Percentiles rank a stretch among this genome's conserved stretches.
Conservation (phyloP, 1,284 basidiomycete species). For the Lentinula novae-zelandiae region DNA sequence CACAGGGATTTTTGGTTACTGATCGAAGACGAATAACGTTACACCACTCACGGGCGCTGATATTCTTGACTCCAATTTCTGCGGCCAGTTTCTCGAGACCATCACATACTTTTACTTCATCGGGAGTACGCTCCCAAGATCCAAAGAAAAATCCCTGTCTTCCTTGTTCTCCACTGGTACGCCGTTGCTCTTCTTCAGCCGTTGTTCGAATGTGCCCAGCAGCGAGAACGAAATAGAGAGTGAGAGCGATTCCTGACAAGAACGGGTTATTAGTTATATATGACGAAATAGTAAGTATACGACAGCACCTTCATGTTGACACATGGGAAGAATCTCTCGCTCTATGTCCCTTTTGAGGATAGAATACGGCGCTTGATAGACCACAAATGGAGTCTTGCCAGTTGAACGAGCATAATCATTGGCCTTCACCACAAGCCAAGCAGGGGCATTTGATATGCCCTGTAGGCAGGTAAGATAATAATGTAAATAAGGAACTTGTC, state of each 20-base stretch:
- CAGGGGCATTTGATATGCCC: conserved; percentile 5
- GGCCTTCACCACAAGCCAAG: conserved; percentile 8
- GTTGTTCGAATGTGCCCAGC: conserved; percentile 8
- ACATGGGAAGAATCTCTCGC: conserved; percentile 11
- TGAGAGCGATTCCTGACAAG: conserved; percentile 3
- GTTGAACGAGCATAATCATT: conserved; percentile 9
- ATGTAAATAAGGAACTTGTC: background rate
- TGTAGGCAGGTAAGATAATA: background rate
- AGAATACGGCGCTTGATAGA: conserved; percentile 10
- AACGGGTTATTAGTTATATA: too few relatives aligned
- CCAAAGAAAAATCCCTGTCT: background rate
- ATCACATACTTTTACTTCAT: conserved; percentile 9
- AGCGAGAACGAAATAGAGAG: conserved; percentile 6
- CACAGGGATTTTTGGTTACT: background rate
- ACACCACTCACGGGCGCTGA: background rate
- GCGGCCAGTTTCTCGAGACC: conserved; percentile 7
- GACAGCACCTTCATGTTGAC: conserved; percentile 2
- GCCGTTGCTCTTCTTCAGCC: conserved; percentile 5
- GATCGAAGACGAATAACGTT: background rate
- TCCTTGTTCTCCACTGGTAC: conserved; percentile 4
- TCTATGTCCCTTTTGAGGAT: conserved; percentile 10
- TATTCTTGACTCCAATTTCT: conserved; percentile 6
- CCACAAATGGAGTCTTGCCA: conserved; percentile 9
- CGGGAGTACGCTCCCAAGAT: background rate
- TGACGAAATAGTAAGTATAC: background rate